Evolutionary conservation across 768 basidiomycete species (phyloP), one percentile per base, ranked within the genome.

Genomic region (Asterophora parasitica): DNA sequence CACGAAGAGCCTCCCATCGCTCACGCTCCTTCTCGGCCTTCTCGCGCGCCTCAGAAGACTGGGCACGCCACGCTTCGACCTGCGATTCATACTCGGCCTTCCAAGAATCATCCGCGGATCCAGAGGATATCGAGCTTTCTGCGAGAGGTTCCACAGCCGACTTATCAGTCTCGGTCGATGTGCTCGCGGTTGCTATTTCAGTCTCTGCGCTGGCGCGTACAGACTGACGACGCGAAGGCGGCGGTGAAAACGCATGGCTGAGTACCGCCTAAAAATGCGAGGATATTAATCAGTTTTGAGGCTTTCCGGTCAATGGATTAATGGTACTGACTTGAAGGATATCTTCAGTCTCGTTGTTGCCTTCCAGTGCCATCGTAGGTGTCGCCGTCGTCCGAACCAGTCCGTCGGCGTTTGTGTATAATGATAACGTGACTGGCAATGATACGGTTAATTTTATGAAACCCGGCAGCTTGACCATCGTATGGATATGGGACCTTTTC

Each of bases 1-100:
- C 73, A 34, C 89, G 77, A 40, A 85, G 69, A 12, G 70, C 68
- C 61, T 87, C 88, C 87, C 86, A 92, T 52, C 74, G 72, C 35
- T 74, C 75, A 8, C 88, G 83, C 63, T 82, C 79, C 51, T 73
- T 75, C 68, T 89, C 88, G 7, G 88, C 85, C 61, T 83, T 88
- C 60, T 79, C 72, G 43, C 88, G 82, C 36, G 82, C 82, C 50
- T 78, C 78, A 26, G 87, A 83, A 32, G 82, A 84, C 57, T 82
- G 78, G 17, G 77, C 77, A 33, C 83, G 82, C 90, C 89, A 92
- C 46, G 72, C 66, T 42, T 75, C 71, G 9, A 88, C 70, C 35
- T 87, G 83, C 1, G 77, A 67, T 42, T 90, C 82, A 60, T 90
- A 88, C 58, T 82, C 75, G 12, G 66, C 65, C 57, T 84, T 82